Conservation (phyloP, 2,329 filamentous ascomycete species). For the Massarina eburnea region DNA sequence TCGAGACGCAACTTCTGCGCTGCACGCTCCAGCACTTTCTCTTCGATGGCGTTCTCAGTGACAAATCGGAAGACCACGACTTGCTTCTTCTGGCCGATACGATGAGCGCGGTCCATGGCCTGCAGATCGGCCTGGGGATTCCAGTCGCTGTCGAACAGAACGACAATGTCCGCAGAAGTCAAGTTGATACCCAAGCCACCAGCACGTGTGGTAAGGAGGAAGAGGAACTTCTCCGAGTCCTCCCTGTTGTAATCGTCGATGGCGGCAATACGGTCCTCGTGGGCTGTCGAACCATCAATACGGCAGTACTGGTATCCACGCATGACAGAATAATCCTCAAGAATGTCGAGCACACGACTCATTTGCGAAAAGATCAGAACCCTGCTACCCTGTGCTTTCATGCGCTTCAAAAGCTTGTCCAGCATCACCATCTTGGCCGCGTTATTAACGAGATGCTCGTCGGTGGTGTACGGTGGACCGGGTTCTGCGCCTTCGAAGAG, state of each 20-base stretch:
- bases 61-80: conserved; percentile 96
- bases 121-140: conserved; percentile 98
- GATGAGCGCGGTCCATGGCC: conserved; percentile 97
- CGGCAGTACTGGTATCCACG: conserved; percentile 93
- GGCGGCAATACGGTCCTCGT: conserved; percentile 94
- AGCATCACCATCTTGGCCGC: conserved; percentile 97
- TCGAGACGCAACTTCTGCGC: conserved; percentile 96
- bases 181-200: conserved; percentile 97
- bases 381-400: conserved; percentile 84
- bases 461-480: conserved; percentile 95
- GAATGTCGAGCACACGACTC: conserved; percentile 93
- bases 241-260: conserved; percentile 99
- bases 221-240: conserved; percentile 93
- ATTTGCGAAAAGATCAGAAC: conserved; percentile 99
- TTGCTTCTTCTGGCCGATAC: conserved; percentile 98
- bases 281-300: conserved; percentile 94
- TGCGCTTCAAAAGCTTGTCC: conserved; percentile 82
- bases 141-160: conserved; percentile 98
- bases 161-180: conserved; percentile 91
- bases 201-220: conserved; percentile 90
- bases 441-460: conserved; percentile 92
- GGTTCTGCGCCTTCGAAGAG: conserved; percentile 97
- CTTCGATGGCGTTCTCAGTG: conserved; percentile 96
- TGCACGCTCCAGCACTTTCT: conserved; percentile 94
- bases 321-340: conserved; percentile 98